Evolutionary conservation across 176 grass and related monocot species (phyloP).

Genomic region (Zea luxurians): DNA sequence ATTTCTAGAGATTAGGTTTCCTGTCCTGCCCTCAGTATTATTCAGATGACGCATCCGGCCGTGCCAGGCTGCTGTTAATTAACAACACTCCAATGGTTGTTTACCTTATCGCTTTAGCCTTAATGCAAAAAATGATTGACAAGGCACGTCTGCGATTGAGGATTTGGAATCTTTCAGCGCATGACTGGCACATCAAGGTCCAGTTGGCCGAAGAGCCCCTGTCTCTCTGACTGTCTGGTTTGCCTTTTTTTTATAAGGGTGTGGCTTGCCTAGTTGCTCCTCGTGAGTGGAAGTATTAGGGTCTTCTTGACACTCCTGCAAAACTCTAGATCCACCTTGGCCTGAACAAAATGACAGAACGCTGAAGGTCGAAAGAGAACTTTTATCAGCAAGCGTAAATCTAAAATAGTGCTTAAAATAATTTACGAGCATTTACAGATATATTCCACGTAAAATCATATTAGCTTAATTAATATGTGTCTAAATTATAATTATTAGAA

Average conservation of each 20-base stretch:
- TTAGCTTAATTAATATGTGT: too few relatives aligned
- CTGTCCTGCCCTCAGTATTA: slow-evolving; percentile 33
- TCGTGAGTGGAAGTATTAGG: neutral
- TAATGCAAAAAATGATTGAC: slow-evolving; percentile 46
- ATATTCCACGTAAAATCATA: too few relatives aligned
- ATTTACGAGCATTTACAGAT: too few relatives aligned
- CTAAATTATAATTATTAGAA: too few relatives aligned
- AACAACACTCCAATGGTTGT: slow-evolving; percentile 18
- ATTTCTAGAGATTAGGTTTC: slow-evolving; percentile 32
- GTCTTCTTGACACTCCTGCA: too few relatives aligned
- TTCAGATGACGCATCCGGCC: slow-evolving; percentile 12
- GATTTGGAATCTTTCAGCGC: slow-evolving; percentile 31
- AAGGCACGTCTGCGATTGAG: slow-evolving; percentile 15
- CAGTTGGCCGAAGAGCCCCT: neutral
- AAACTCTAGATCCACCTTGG: too few relatives aligned
- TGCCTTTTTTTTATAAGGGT: too few relatives aligned
- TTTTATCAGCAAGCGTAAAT: too few relatives aligned
- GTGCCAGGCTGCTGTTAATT: slow-evolving; percentile 16
- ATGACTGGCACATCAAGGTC: slow-evolving; percentile 30
- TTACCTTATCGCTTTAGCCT: slow-evolving; percentile 37
- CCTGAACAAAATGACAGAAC: too few relatives aligned
- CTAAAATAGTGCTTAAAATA: too few relatives aligned
- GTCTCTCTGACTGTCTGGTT: neutral
- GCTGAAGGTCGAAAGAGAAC: too few relatives aligned
- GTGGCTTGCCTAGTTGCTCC: too few relatives aligned